Evolutionary conservation across 495 filamentous ascomycete genomes (phyloP).

Genomic region (Aspergillus baeticus): DNA sequence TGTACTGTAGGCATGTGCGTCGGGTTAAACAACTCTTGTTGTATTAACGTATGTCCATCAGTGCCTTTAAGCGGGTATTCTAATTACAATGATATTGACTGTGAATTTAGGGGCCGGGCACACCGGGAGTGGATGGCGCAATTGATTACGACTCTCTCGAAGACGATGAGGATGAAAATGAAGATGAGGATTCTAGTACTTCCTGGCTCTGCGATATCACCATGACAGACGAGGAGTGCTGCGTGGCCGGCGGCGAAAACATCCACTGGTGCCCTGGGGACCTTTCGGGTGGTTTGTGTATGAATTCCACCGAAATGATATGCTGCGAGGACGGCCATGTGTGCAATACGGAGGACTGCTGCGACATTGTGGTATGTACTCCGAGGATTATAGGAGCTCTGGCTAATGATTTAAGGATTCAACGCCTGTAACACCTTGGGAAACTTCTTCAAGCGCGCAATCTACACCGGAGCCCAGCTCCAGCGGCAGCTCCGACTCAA

Average conservation of each 20-base stretch:
- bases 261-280: constrained; percentile 5
- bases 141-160: not conserved
- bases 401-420: not conserved
- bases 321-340: constrained; percentile 11
- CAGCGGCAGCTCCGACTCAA: not conserved
- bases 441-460: not conserved
- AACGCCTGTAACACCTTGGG: constrained; percentile 3
- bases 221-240: constrained; percentile 9
- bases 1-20: constrained; percentile 6
- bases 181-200: not conserved
- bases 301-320: not conserved
- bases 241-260: not conserved
- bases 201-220: not conserved
- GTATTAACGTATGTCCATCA: not conserved
- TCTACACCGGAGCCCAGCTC: too few relatives aligned
- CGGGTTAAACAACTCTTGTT: not conserved
- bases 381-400: not conserved
- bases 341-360: constrained; percentile 4
- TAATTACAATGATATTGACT: not conserved
- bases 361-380: constrained; percentile 11
- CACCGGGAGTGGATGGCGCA: not conserved
- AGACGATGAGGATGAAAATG: not conserved
- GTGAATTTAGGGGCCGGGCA: not conserved
- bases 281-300: not conserved
- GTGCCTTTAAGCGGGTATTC: not conserved